Percentiles rank a stretch among this genome's conserved stretches.
phyloP scores from a whole-genome alignment of 805 yeast species.

The Cyberlindnera bimundalis region DNA sequence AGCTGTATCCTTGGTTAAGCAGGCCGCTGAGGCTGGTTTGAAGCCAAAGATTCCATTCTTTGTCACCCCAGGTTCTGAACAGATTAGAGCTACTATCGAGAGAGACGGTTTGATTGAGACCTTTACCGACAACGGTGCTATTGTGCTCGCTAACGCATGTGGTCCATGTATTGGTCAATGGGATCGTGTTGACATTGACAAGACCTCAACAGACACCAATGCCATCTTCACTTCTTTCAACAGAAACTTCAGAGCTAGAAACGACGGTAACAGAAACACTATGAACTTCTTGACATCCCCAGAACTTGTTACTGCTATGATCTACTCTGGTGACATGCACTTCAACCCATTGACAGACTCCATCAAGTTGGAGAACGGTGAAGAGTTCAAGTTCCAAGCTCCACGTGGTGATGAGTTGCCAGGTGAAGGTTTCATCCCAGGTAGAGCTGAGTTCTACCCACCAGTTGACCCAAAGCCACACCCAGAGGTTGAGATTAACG shows the following conservation, averaged over 20 bases:
- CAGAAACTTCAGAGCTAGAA: constrained; percentile 97
- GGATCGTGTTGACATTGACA: constrained; percentile 86
- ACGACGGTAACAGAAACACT: constrained; percentile 96
- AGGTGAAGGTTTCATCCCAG: constrained; percentile 66
- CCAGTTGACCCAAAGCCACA: constrained; percentile 62
- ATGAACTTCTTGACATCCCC: constrained; percentile 99
- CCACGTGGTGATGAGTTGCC: constrained; percentile 88
- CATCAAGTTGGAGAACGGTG: constrained; percentile 68
- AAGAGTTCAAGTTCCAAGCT: constrained; percentile 71
- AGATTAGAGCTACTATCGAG: constrained; percentile 96
- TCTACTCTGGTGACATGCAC: constrained; percentile 87
- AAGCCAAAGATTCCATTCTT: constrained; percentile 89
- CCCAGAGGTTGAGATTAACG: constrained; percentile 56
- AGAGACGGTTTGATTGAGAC: constrained; percentile 91
- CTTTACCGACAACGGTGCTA: constrained; percentile 89
- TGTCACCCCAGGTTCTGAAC: constrained; percentile 98
- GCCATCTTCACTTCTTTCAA: constrained; percentile 96
- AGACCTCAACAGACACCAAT: constrained; percentile 82
- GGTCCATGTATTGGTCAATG: constrained; percentile 99
- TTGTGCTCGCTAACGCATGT: constrained; percentile 95
- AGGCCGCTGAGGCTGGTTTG: constrained; percentile 88
- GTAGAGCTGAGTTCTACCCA: constrained; percentile 75
- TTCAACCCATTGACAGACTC: constrained; percentile 90
- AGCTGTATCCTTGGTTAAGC: constrained; percentile 87
- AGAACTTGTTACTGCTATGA: constrained; percentile 95